Conservation (phyloP, 2,329 filamentous ascomycete species). For the Pseudocercospora pini-densiflorae region DNA sequence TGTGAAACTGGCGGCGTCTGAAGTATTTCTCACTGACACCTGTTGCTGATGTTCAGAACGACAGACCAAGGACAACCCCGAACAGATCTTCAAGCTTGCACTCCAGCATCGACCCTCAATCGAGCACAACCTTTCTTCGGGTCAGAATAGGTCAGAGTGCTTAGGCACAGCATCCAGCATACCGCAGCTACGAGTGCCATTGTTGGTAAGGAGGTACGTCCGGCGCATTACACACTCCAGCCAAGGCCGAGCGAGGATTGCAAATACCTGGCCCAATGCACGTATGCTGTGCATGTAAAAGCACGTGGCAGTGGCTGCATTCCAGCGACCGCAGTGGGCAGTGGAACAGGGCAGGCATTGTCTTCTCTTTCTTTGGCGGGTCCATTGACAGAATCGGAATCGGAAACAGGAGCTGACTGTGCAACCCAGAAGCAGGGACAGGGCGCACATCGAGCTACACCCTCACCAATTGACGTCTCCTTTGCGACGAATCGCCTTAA, state of each 20-base stretch:
- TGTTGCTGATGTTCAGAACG: not conserved
- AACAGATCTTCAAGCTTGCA: not conserved
- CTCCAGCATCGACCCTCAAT: not conserved
- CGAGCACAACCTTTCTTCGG: not conserved
- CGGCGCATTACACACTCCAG: not conserved
- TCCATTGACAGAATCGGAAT: slow-evolving; percentile 24
- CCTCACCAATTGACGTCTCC: not conserved
- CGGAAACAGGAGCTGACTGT: slow-evolving; percentile 24
- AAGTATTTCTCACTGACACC: slow-evolving; percentile 4
- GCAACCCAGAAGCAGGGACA: slow-evolving; percentile 26
- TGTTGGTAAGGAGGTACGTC: slow-evolving; percentile 1
- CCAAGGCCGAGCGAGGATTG: not conserved
- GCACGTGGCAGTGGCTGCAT: slow-evolving; percentile 27
- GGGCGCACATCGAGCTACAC: slow-evolving; percentile 3
- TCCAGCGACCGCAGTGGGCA: slow-evolving; percentile 10
- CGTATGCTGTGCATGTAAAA: slow-evolving; percentile 20
- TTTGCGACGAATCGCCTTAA: not conserved
- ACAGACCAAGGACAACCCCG: not conserved
- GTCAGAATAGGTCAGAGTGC: not conserved
- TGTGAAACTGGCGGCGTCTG: slow-evolving; percentile 1
- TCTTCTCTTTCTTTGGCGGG: slow-evolving; percentile 10
- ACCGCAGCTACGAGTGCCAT: not conserved
- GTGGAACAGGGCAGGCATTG: slow-evolving; percentile 12
- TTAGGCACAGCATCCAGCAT: not conserved
- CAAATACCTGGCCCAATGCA: slow-evolving; percentile 20